phyloP scores from a whole-genome alignment of 2,329 filamentous ascomycete genomes.

The Neonectria faginata region DNA sequence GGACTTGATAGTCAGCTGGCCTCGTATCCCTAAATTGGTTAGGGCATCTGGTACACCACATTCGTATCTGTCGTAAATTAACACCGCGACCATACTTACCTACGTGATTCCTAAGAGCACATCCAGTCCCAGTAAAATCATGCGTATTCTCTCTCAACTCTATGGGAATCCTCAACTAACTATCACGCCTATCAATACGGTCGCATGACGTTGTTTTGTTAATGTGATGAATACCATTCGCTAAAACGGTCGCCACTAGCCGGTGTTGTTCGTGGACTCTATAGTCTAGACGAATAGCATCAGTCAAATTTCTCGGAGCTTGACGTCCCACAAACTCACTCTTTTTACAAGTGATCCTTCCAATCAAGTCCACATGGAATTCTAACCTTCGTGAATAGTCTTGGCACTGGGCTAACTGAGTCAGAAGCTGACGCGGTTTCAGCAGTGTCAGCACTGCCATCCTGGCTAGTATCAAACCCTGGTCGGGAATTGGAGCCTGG shows the following conservation, averaged over 20 bases:
- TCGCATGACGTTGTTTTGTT: no score
- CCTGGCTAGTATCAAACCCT: background rate
- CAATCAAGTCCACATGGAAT: background rate
- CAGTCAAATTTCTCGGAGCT: no score
- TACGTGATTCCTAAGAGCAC: background rate
- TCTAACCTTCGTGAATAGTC: background rate
- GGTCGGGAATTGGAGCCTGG: background rate
- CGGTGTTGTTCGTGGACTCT: no score
- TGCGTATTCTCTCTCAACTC: no score
- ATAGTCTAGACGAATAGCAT: no score
- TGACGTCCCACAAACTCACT: no score
- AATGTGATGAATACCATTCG: no score
- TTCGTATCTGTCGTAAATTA: background rate
- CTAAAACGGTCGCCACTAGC: no score
- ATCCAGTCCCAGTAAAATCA: background rate
- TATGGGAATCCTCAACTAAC: background rate
- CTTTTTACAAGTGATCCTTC: no score
- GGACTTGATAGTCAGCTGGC: background rate
- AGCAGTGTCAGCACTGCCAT: background rate
- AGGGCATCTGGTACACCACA: background rate
- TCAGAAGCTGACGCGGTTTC: background rate
- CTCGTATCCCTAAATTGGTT: background rate
- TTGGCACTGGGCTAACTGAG: background rate
- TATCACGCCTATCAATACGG: background rate
- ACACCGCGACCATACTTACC: no score